These are phyloP conservation scores for Alternaria viburni DNA, from an alignment of 2,329 filamentous ascomycete genomes.

Conservation along the genomic window DNA sequence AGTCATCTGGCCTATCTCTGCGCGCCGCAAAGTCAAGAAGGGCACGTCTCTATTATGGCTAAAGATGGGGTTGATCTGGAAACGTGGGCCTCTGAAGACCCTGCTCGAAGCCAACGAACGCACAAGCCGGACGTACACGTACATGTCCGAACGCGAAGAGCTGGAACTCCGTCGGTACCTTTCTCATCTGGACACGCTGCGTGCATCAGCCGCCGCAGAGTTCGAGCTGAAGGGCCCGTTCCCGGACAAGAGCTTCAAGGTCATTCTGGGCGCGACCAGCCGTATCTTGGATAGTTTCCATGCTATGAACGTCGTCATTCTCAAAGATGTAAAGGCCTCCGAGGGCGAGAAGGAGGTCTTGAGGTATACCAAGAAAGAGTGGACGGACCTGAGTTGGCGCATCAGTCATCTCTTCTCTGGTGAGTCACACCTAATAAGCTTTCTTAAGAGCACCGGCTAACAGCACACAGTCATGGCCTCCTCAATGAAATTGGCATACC, in stretches of 20 bases:
- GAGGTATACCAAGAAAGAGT: conserved; percentile 77
- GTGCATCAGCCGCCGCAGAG: conserved; percentile 76
- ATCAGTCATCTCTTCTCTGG: conserved; percentile 84
- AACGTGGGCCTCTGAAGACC: conserved; percentile 82
- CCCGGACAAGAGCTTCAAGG: conserved; percentile 72
- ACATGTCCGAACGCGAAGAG: conserved; percentile 89
- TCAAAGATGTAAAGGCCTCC: conserved; percentile 76
- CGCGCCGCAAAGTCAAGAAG: conserved; percentile 84
- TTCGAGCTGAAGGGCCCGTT: conserved; percentile 91
- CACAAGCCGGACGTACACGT: conserved; percentile 55
- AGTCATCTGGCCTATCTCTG: conserved; percentile 92
- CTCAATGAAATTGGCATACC: conserved; percentile 93
- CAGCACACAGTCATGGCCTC: conserved; percentile 74
- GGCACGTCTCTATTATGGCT: conserved; percentile 91
- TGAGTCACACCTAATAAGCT: conserved; percentile 38
- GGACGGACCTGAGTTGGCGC: conserved; percentile 79
- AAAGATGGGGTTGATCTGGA: conserved; percentile 96
- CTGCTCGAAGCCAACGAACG: conserved; percentile 56
- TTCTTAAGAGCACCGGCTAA: conserved; percentile 15
- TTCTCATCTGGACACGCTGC: conserved; percentile 74
- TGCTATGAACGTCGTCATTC: conserved; percentile 91
- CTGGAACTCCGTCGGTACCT: conserved; percentile 82
- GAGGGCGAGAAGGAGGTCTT: conserved; percentile 83
- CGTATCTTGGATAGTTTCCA: conserved; percentile 93
- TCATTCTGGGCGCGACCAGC: conserved; percentile 79